A percentile compares a stretch with the other conserved stretches of the same genome.
Conservation (phyloP, 139 green algal species). For the Mesostigma viride region DNA sequence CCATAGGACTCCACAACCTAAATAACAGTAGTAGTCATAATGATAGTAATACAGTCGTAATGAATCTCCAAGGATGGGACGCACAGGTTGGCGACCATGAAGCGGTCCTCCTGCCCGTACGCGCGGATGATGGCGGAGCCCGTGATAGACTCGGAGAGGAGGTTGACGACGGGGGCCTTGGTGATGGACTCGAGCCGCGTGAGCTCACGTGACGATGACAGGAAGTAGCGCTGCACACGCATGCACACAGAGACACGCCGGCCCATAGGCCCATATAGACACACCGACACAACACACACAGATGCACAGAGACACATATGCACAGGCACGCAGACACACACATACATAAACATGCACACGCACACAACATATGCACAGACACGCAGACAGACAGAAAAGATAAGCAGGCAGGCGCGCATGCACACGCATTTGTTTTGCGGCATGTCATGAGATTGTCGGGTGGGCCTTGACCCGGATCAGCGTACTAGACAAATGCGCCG, state of each 20-base stretch:
- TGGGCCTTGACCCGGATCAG: too few relatives aligned
- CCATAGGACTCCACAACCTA: too few relatives aligned
- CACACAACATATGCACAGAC: neutral
- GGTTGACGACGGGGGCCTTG: slow-evolving; percentile 59
- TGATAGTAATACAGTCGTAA: too few relatives aligned
- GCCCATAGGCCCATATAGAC: slow-evolving; percentile 8
- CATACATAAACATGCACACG: neutral
- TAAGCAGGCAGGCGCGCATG: neutral
- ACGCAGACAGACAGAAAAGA: neutral
- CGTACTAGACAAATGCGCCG: too few relatives aligned
- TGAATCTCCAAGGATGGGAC: too few relatives aligned
- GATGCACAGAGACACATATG: neutral
- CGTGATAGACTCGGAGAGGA: slow-evolving; percentile 53
- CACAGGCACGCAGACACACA: neutral
- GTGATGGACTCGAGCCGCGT: slow-evolving; percentile 74
- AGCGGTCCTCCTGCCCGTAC: slow-evolving; percentile 19
- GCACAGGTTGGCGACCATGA: too few relatives aligned
- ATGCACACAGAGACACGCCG: slow-evolving; percentile 9
- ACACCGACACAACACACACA: neutral
- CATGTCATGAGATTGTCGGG: too few relatives aligned
- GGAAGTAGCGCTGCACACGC: slow-evolving; percentile 50
- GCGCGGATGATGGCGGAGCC: slow-evolving; percentile 53
- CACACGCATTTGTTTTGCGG: too few relatives aligned
- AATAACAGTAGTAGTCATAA: too few relatives aligned
- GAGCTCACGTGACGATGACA: slow-evolving; percentile 65